Conservation (phyloP, 2,329 filamentous ascomycete genomes). For the Fusarium liriodendri region DNA sequence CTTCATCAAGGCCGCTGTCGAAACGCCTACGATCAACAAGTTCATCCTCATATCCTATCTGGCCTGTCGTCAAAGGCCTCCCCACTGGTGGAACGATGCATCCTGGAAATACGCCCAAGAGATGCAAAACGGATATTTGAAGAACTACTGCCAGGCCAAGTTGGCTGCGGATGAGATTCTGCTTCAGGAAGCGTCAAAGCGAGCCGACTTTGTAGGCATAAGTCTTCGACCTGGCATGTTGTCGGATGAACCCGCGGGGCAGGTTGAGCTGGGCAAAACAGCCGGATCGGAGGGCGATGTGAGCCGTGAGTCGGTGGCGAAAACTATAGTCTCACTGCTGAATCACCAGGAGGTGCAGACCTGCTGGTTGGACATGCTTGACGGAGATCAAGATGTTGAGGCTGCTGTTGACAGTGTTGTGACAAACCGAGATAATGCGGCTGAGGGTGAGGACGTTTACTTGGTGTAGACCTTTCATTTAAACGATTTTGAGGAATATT, state of each 20-base stretch:
- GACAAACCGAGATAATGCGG: neutral
- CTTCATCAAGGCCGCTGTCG: neutral
- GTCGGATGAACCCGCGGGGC: neutral
- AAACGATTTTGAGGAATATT: neutral
- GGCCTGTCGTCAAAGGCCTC: neutral
- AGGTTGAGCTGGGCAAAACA: neutral
- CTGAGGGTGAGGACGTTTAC: neutral
- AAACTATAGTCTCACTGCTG: neutral
- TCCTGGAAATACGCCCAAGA: neutral
- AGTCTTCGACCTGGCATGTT: neutral
- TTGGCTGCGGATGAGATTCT: neutral
- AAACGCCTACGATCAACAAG: neutral
- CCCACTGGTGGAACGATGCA: neutral
- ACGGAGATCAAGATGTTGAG: neutral
- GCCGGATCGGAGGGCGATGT: neutral
- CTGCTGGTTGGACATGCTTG: neutral
- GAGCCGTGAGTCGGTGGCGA: neutral
- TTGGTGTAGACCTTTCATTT: neutral
- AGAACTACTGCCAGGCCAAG: neutral
- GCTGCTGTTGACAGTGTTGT: neutral
- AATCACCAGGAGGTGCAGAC: neutral
- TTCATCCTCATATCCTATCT: neutral
- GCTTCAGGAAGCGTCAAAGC: neutral
- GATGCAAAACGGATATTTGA: neutral
- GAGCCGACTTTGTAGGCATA: neutral